A percentile compares a stretch with the other conserved stretches of the same genome.
phyloP scores from a whole-genome alignment of 768 basidiomycete genomes.

The Chalciporus sphaerocephalus region DNA sequence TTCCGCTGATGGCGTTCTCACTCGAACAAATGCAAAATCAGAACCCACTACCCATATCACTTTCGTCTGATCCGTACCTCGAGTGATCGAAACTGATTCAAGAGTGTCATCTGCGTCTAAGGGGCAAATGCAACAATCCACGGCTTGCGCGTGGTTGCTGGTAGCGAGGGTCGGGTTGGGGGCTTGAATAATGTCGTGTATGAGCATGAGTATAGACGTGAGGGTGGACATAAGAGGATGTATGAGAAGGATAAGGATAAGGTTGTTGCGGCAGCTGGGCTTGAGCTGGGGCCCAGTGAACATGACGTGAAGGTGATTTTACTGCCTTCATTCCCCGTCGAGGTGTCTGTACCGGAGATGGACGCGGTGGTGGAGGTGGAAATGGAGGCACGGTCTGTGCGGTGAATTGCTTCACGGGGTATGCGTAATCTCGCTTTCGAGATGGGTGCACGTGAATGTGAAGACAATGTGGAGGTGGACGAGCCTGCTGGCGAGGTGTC shows the following conservation, averaged over 20 bases:
- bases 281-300: constrained; percentile 30
- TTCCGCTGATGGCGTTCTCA: constrained; percentile 20
- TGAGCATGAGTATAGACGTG: constrained; percentile 4
- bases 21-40: constrained; percentile 25
- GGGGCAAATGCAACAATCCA: background rate
- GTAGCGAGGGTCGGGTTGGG: constrained; percentile 15
- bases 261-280: constrained; percentile 22
- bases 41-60: constrained; percentile 16
- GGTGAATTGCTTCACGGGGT: background rate
- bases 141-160: constrained; percentile 14
- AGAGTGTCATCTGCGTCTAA: constrained; percentile 17
- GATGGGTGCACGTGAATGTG: constrained; percentile 26
- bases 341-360: constrained; percentile 7
- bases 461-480: constrained; percentile 17
- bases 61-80: constrained; percentile 27
- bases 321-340: constrained; percentile 11
- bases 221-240: constrained; percentile 10
- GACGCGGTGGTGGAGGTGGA: constrained; percentile 8
- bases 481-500: constrained; percentile 11
- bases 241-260: constrained; percentile 24
- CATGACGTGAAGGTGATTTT: constrained; percentile 18
- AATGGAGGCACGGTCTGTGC: constrained; percentile 15
- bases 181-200: background rate
- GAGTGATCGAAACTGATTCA: constrained; percentile 10
- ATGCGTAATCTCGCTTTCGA: constrained; percentile 17